A percentile compares a stretch with the other conserved stretches of the same genome.
phyloP scores from a whole-genome alignment of 2,329 filamentous ascomycete genomes.

The Aspergillus fumigatiaffinis region DNA sequence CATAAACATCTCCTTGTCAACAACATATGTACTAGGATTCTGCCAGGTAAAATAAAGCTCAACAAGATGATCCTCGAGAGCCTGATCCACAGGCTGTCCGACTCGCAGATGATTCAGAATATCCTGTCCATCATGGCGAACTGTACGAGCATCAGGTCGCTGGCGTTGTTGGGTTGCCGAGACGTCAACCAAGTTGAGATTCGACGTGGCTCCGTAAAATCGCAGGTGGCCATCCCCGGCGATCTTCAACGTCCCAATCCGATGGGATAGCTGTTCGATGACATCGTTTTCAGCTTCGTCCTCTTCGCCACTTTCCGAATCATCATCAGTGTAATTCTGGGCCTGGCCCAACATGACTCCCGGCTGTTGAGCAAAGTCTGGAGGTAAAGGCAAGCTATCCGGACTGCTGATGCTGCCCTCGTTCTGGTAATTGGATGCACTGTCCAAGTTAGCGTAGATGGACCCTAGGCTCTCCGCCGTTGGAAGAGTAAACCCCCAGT shows the following conservation, averaged over 20 bases:
- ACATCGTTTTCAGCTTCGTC: constrained; percentile 39
- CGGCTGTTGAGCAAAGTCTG: constrained; percentile 26
- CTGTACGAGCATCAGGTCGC: constrained; percentile 35
- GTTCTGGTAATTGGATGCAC: constrained; percentile 11
- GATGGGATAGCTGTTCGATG: constrained; percentile 42
- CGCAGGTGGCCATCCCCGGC: constrained; percentile 42
- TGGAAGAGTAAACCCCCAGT: constrained; percentile 35
- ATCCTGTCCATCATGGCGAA: constrained; percentile 38
- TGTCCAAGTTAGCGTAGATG: constrained; percentile 31
- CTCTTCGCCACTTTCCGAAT: constrained; percentile 35
- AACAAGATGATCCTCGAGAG: constrained; percentile 43
- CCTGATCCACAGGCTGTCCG: constrained; percentile 38
- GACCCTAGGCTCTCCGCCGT: constrained; percentile 34
- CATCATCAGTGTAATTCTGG: constrained; percentile 20
- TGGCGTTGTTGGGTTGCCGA: constrained; percentile 32
- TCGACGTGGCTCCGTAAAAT: constrained; percentile 45
- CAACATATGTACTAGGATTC: constrained; percentile 44
- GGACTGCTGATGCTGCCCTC: constrained; percentile 22
- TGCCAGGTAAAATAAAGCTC: constrained; percentile 49
- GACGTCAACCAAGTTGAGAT: constrained; percentile 41
- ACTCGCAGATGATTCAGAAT: constrained; percentile 41
- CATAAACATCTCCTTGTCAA: constrained; percentile 42
- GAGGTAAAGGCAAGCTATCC: constrained; percentile 23
- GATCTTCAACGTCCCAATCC: constrained; percentile 43
- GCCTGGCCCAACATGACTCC: constrained; percentile 18